These are phyloP conservation scores for Triticum timopheevii DNA, from an alignment of 176 grass and related monocot genomes.

Conservation along the genomic window DNA sequence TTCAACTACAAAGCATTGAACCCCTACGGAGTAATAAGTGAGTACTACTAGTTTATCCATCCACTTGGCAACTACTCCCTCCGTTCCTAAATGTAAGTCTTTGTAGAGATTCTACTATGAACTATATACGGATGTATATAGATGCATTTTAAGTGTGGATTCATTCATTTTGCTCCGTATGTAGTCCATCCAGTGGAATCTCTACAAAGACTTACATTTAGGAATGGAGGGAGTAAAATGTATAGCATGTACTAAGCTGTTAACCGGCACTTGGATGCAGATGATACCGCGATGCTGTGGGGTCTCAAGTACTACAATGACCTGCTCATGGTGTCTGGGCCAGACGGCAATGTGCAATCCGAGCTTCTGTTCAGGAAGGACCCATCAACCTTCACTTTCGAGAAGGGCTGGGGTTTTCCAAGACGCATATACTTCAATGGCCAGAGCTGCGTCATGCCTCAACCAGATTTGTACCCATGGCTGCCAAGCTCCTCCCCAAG, in stretches of 20 bases:
- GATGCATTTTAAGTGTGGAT: no score
- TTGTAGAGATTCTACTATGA: no score
- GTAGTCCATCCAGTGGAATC: no score
- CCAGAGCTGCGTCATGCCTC: conserved; percentile 72
- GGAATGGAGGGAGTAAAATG: not conserved
- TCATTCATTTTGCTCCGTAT: no score
- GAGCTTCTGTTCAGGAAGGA: conserved; percentile 71
- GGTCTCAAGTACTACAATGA: conserved; percentile 80
- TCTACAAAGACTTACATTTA: no score
- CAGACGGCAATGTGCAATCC: conserved; percentile 66
- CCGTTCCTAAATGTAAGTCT: no score
- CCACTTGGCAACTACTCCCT: not conserved
- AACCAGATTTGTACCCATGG: conserved; percentile 62
- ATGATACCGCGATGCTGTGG: conserved; percentile 84
- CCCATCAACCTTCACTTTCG: conserved; percentile 41
- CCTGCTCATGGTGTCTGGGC: conserved; percentile 57
- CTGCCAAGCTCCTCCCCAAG: conserved; percentile 43
- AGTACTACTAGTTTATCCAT: conserved; percentile 57
- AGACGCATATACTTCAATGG: conserved; percentile 82
- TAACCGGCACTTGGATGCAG: conserved; percentile 26
- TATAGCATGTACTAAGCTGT: not conserved
- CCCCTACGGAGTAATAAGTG: conserved; percentile 65
- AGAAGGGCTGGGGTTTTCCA: conserved; percentile 71
- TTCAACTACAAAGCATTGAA: conserved; percentile 66
- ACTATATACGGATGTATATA: no score